Conservation (phyloP, 192 early-diverging fungal genomes). For the Coemansia sp. region DNA sequence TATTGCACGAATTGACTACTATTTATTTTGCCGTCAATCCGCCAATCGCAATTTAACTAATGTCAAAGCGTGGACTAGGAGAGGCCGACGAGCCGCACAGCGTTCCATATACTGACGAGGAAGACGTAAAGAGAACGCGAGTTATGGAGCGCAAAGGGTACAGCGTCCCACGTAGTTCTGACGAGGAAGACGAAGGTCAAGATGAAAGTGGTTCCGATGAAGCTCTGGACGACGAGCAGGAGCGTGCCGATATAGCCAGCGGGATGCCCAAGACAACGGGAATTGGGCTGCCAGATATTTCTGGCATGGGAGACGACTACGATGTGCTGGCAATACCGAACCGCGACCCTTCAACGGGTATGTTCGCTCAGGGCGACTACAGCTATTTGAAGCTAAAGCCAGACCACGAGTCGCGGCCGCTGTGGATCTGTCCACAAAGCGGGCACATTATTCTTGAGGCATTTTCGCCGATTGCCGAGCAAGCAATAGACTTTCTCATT, state of each 20-base stretch:
- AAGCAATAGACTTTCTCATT: constrained; percentile 91
- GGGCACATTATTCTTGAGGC: constrained; percentile 88
- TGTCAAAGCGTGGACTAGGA: constrained; percentile 18
- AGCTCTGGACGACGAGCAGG: constrained; percentile 21
- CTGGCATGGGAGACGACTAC: constrained; percentile 5
- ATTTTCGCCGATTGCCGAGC: constrained; percentile 91
- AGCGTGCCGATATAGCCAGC: constrained; percentile 17
- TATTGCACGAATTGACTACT: background rate
- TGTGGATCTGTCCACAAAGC: constrained; percentile 81
- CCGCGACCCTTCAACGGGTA: background rate
- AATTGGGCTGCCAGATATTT: constrained; percentile 12
- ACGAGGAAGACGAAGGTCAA: constrained; percentile 7
- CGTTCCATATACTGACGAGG: constrained; percentile 2
- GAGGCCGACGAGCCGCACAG: constrained; percentile 14
- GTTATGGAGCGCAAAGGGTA: constrained; percentile 17
- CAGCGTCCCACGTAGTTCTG: constrained; percentile 26
- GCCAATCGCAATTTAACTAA: background rate
- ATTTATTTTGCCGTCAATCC: background rate
- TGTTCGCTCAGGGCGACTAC: background rate
- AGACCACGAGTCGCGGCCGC: constrained; percentile 52
- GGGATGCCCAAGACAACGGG: constrained; percentile 38
- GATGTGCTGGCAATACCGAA: background rate
- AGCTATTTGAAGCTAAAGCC: constrained; percentile 1
- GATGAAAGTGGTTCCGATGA: constrained; percentile 1
- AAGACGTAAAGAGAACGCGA: constrained; percentile 10